Base-by-base conservation (phyloP, 768 basidiomycete species). In the Hemileccinum impolitum region DNA sequence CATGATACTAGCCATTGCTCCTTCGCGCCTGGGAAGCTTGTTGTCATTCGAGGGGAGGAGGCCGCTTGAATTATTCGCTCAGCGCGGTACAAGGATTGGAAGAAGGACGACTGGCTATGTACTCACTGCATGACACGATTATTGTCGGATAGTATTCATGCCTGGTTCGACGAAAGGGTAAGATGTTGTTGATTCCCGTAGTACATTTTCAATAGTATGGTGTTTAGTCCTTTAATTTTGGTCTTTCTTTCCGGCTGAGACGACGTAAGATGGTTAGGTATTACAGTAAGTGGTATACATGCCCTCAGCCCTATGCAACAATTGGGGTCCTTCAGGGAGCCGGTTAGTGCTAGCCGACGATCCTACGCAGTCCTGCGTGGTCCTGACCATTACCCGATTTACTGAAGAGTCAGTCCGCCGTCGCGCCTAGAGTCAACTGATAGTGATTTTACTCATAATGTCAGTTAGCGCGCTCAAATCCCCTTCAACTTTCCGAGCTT, bases 381-480 rank as follows among this genome's bases (percentile, higher is more conserved):
- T n/a, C n/a, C n/a, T n/a, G n/a, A n/a, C n/a, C n/a, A n/a, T n/a
- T n/a, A n/a, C n/a, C n/a, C n/a, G n/a, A n/a, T n/a, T n/a, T n/a
- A n/a, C n/a, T n/a, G n/a, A n/a, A n/a, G n/a, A n/a, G n/a, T n/a
- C n/a, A n/a, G n/a, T n/a, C 41, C 39, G 18, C 26, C 32, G n/a
- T 19, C 30, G 14, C 18, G 37, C 21, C n/a, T 21, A 54, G 34
- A 51, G 43, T 71, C 52, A 73, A 39, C 61, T 57, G 49, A 82
- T 72, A n/a, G 65, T 62, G 45, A 87, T 81, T 65, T 90, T 88
- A 70, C 71, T 75, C 62, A 93, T 61, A 50, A 84, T 67, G 52
- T 85, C 80, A 12, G 81, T 81, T 12, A 93, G 80, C 18, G 77
- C 77, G 60, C 82, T 79, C 28, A 79, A 72, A 10, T 61, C 66